phyloP scores from a whole-genome alignment of 177 flowering plant species.

The Telopea speciosissima region DNA sequence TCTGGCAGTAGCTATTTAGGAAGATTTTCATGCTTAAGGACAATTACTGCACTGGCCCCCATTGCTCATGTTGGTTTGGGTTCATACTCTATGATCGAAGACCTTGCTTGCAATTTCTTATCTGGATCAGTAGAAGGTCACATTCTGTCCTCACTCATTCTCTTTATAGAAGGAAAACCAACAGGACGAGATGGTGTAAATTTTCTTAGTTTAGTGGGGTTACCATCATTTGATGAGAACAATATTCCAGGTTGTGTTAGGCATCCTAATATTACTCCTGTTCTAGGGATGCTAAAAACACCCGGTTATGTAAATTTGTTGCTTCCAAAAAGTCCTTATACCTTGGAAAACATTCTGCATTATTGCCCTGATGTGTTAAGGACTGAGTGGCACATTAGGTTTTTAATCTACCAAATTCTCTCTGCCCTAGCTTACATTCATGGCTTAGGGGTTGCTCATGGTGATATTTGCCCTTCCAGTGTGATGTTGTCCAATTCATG shows the following conservation, averaged over 20 bases:
- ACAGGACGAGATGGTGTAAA: constrained; percentile 44
- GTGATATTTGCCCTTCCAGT: constrained; percentile 60
- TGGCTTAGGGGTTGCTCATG: constrained; percentile 69
- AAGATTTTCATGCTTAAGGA: constrained; percentile 44
- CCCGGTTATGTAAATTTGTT: constrained; percentile 36
- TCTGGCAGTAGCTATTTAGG: constrained; percentile 26
- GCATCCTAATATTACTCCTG: constrained; percentile 83
- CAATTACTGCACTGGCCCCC: constrained; percentile 62
- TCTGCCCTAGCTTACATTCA: constrained; percentile 75
- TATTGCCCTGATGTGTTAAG: constrained; percentile 64
- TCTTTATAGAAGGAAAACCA: constrained; percentile 60
- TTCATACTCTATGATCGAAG: constrained; percentile 38
- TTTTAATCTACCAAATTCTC: constrained; percentile 74
- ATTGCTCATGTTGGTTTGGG: constrained; percentile 48
- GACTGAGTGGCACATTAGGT: constrained; percentile 68
- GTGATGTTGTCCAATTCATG: constrained; percentile 53
- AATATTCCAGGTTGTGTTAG: constrained; percentile 64
- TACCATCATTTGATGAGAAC: constrained; percentile 55
- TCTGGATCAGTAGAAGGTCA: constrained; percentile 72
- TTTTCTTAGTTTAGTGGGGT: constrained; percentile 65
- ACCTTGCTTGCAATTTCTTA: constrained; percentile 37
- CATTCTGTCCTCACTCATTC: constrained; percentile 45
- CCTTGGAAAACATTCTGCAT: constrained; percentile 66
- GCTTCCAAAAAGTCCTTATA: constrained; percentile 60
- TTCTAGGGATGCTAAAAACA: constrained; percentile 59